These are phyloP conservation scores for Chalciporus sphaerocephalus DNA, from an alignment of 768 basidiomycete species.

Conservation along the genomic window DNA sequence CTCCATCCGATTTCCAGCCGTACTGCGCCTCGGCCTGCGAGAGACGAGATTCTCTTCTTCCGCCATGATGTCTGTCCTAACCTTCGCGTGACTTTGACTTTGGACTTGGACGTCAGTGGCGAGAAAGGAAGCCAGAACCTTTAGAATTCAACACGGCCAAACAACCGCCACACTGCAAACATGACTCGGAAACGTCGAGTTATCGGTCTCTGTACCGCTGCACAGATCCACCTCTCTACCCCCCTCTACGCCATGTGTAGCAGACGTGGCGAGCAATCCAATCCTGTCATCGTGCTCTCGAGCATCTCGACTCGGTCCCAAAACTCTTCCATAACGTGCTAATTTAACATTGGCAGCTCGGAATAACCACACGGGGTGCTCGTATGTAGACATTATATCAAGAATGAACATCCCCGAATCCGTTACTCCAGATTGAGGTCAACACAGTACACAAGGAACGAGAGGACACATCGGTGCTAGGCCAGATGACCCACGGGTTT, in stretches of 20 bases:
- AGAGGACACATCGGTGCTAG: conserved; percentile 47
- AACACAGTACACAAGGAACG: conserved; percentile 49
- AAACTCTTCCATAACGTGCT: conserved; percentile 45
- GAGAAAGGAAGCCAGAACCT: conserved; percentile 12
- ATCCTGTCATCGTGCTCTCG: conserved; percentile 49
- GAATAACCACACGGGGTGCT: conserved; percentile 77
- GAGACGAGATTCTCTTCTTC: conserved; percentile 30
- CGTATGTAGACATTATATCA: conserved; percentile 79
- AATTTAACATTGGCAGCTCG: conserved; percentile 53
- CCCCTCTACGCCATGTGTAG: conserved; percentile 18
- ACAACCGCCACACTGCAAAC: conserved; percentile 6
- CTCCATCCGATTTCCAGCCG: conserved; percentile 80
- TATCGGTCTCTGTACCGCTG: background rate
- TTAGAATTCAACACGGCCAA: conserved; percentile 23
- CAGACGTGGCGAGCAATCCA: conserved; percentile 29
- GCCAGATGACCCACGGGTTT: too few species aligned
- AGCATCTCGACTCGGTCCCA: conserved; percentile 48
- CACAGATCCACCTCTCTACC: background rate
- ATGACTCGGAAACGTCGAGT: background rate
- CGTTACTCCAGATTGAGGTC: conserved; percentile 61
- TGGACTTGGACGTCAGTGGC: background rate
- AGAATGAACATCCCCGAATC: conserved; percentile 74
- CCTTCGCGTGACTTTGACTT: background rate
- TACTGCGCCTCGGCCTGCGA: conserved; percentile 64
- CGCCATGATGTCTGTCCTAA: background rate